Evolutionary conservation across 169 alveolate species (phyloP), one percentile per base, ranked within the genome.

Genomic region (Neospora caninum): DNA sequence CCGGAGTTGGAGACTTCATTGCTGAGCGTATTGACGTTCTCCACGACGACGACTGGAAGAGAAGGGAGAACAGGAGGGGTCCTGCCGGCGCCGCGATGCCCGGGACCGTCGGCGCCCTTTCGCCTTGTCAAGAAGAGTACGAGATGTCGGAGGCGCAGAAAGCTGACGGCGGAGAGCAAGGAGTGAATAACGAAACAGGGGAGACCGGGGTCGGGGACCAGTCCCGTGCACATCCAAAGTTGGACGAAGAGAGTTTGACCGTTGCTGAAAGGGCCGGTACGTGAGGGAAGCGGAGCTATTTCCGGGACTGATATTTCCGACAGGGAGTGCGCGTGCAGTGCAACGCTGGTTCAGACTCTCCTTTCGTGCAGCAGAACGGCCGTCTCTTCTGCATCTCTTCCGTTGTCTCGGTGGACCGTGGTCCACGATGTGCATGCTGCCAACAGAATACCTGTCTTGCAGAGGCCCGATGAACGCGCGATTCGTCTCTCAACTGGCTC

Each of bases 1-100:
- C 96, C 38, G 96, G 96, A 0, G 95, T 89, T 18, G 96, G 96
- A 22, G 96, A 95, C 49, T 95, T 95, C 43, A 93, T 88, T 58
- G 86, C 93, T 22, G 16, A 67, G 45, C 80, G 91, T 41, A 91
- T 95, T 36, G 96, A 84, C 49, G 84, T 49, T 67, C 38, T 87
- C 6, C 36, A 49, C 82, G 45, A 42, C 9, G 36, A 43, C 92
- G 92, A 43, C 53, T 45, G 25, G 80, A 13, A 31, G 73, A 70
- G 80, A 29, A 80, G 87, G 43, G 53, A 78, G 7, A 78, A 78
- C 13, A 16, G 87, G 34, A 78, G 13, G 25, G 42, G 27, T 45
- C 16, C 87, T 34, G 42, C 31, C 29, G 87, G 18, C 18, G 43
- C 53, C 27, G 43, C 45, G 87, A 78, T 0, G 7, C 41, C 9